Base-by-base conservation (phyloP, 768 basidiomycete species). In the Suillus brevipes region DNA sequence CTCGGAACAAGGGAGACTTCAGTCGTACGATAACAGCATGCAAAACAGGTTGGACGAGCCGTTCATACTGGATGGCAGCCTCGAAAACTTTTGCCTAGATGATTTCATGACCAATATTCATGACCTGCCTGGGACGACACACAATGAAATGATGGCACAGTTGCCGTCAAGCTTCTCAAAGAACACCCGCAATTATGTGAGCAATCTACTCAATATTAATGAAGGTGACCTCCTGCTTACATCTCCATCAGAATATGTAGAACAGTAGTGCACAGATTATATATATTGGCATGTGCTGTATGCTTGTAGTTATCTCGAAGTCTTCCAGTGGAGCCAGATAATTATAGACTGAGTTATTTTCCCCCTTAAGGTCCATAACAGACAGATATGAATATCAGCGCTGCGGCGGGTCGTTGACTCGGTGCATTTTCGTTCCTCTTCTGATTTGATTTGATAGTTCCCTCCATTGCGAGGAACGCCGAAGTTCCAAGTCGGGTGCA, bases 101-200 rank as follows among this genome's bases (percentile, higher is more conserved):
- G 74, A 75, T 31, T 66, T 72, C 28, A 56, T 63, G 6, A n/a
- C 43, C 25, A 31, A 65, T 43, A 58, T 67, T 62, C 23, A 71
- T 58, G 56, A 66, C 50, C 64, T 38, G 34, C 62, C 67, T 64
- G 67, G 74, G 18, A 67, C 40, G 8, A 20, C 60, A 25, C 34
- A 49, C 63, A 10, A 34, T 40, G 63, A 43, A 2, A 45, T 25
- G 37, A 16, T 63, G 45, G 23, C 62, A 14, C 60, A 72, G 52
- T 67, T 70, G 5, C 70, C 76, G 1, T 62, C 73, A 23, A 76
- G 74, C 66, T 77, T 72, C 61, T 67, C 76, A 5, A 59, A 66
- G 16, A 75, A 77, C 40, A 64, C 77, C 6, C 75, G 72, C 61
- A 73, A 74, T 63, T 81, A 76, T 71, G 78, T 75, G 68, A 73